Evolutionary conservation across 2,329 filamentous ascomycete species (phyloP), one percentile per base, ranked within the genome.

Genomic region (Phialophora macrospora): DNA sequence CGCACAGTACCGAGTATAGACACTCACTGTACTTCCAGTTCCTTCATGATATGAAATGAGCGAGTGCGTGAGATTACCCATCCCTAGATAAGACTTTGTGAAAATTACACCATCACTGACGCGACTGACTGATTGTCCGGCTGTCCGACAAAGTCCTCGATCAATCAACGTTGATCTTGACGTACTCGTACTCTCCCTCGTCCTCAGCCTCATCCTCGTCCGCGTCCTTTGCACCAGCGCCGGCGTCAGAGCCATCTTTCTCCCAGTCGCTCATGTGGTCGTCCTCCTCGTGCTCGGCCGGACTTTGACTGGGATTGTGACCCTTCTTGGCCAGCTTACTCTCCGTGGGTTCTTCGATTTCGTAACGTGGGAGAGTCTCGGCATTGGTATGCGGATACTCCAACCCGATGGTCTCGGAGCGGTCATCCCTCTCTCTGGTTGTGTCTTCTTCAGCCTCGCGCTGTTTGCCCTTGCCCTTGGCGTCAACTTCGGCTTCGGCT

Each of bases 91-190:
- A 12, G 1, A 34, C 9, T 34, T 28, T 12, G 9, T 12, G 32
- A 4, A 12, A 12, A 34, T 12, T 34, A 34, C 9, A 11, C 32
- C 30, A 11, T 11, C 30, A 30, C 30, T 30, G 28, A 28, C 28
- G 30, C 14, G 38, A 41, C 4, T 17, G 38, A 41, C 5, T 41
- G 14, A 30, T 1, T 30, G 28, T n/a, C 6, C n/a, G 38, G 6
- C 17, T 6, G 17, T 6, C 38, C 34, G 34, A 17, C 12, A 4
- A 41, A 38, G 38, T 20, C 38, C 5, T 41, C 14, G 14, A 44
- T 66, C 77, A 85, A 72, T 84, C 77, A 67, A 88, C 84, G 63
- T 88, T 85, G 48, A 88, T 82, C 75, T 84, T 84, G 73, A 81
- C 83, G 66, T 88, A 81, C 72, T 88, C 85, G 26, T 68, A 71